Conservation (phyloP, 192 early-diverging fungal species). For the Entomortierella beljakovae region DNA sequence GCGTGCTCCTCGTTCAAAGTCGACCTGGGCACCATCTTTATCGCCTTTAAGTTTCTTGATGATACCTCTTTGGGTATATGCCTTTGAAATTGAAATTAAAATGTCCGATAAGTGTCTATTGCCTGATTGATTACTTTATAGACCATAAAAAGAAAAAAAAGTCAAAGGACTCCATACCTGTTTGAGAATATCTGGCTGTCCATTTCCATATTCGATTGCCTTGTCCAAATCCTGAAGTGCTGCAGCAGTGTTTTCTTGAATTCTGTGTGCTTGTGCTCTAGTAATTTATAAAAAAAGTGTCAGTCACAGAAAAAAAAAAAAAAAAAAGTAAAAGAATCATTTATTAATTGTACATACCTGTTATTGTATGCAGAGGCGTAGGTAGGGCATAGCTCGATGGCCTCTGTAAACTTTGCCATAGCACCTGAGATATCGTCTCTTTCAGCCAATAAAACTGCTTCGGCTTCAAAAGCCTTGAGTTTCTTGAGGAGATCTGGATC, state of each 20-base stretch:
- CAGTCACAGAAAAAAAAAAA: not conserved
- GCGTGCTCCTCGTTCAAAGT: conserved; percentile 62
- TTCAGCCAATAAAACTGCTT: conserved; percentile 57
- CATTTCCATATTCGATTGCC: conserved; percentile 54
- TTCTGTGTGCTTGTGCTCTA: conserved; percentile 63
- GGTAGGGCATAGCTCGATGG: conserved; percentile 51
- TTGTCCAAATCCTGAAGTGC: conserved; percentile 59
- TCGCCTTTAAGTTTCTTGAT: conserved; percentile 57
- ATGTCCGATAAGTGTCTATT: not conserved
- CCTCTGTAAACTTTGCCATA: conserved; percentile 54
- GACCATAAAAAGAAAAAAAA: not conserved
- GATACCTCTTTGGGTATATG: conserved; percentile 65
- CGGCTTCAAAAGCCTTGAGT: conserved; percentile 52
- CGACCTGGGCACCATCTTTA: conserved; percentile 55
- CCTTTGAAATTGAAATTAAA: conserved; percentile 15
- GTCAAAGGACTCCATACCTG: conserved; percentile 16
- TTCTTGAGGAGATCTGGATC: conserved; percentile 41
- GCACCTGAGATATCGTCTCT: conserved; percentile 57
- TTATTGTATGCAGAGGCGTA: conserved; percentile 66
- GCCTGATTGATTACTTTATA: not conserved
- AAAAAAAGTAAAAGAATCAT: not conserved
- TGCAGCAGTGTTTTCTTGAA: conserved; percentile 45
- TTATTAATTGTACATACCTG: conserved; percentile 35
- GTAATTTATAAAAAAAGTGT: not conserved
- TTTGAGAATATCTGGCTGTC: conserved; percentile 57